Base-by-base conservation (phyloP, 148 eudicot genomes). In the Nepenthes mirabilis region DNA sequence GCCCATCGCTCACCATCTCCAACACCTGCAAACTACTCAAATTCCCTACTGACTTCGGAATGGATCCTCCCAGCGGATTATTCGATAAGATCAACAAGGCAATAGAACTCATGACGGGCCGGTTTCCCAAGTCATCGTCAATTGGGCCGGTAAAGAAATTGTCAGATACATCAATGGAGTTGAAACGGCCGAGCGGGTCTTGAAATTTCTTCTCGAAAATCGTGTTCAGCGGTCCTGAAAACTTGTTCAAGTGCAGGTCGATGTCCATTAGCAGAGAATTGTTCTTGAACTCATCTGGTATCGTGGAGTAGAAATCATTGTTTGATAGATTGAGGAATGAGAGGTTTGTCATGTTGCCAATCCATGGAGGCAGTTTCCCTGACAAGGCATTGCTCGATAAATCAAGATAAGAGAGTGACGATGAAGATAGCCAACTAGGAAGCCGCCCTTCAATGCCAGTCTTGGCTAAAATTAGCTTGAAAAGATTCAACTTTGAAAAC, bases 361-460 rank as follows among this genome's bases (percentile, higher is more conserved):
- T 80, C 88, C 91, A 90, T 35, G 65, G n/a, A 2, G 94, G 97
- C 9, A 90, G 52, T 68, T 77, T 84, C 5, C 97, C 95, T 11
- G 49, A 70, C 35, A 87, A 60, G 3, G 45, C 62, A 52, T 90
- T 90, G 59, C 69, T 72, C 3, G 95, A 90, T 43, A 90, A 65
- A 62, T 90, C 97, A 12, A 90, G 85, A 6, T 72, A 52, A 1
- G 76, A 73, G 58, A 87, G 2, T 0, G 77, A 58, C 2, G 82
- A 58, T 8, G 86, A 72, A 11, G 82, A 65, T 33, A 87, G 11
- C 82, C 84, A 84, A 34, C 37, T 43, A 0, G 97, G 97, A 13
- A 87, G 73, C 33, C 67, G 52, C 14, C 87, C 88, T 65, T 63
- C 75, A 37, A 90, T 33, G 47, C 95, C 91, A 0, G 97, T 90